Base-by-base conservation (phyloP, 163 green algal species). In the Prototheca stagnorum region DNA sequence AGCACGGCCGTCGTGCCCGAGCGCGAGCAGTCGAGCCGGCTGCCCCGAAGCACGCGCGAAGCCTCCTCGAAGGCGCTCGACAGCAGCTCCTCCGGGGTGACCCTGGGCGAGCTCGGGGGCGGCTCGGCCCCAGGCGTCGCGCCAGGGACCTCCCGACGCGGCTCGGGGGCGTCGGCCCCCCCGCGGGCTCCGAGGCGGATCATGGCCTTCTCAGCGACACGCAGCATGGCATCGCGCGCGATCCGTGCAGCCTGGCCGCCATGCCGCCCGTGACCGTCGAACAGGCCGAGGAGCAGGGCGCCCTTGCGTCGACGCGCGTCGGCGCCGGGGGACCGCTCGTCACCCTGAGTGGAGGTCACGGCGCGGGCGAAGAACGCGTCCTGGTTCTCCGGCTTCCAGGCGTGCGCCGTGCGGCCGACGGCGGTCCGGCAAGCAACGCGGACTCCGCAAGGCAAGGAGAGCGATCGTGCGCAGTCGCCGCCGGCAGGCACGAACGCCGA, bases 311-410 rank as follows among this genome's bases (percentile, higher is more conserved):
- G n/a, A n/a, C n/a, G n/a, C n/a, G n/a, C n/a, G n/a, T n/a, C n/a
- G n/a, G n/a, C n/a, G n/a, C 44, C 0, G 53, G 1, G 19, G 36
- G 21, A 33, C 43, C 52, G 35, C 35, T 37, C 19, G 36, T 16
- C 40, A 24, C 16, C 2, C 33, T 20, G 17, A 16, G 19, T 16
- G 23, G 5, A 29, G 3, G 52, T 34, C 37, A 59, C 39, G 7
- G 43, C 31, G 20, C 56, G 54, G 34, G 52, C 21, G 19, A 62
- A 28, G 47, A 53, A 62, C 5, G 15, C n/a, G 33, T 62, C 54
- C 34, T 62, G 54, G 54, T 62, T 62, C n/a, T 62, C 45, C 4
- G 29, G 40, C 54, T 62, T 62, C 54, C 54, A 62, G 3, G 7
- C n/a, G 19, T 33, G 39, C 5, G 5, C 17, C 21, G 20, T 23